These are phyloP conservation scores for Glycine tomentella DNA, from an alignment of 306 rosid species.

Conservation along the genomic window DNA sequence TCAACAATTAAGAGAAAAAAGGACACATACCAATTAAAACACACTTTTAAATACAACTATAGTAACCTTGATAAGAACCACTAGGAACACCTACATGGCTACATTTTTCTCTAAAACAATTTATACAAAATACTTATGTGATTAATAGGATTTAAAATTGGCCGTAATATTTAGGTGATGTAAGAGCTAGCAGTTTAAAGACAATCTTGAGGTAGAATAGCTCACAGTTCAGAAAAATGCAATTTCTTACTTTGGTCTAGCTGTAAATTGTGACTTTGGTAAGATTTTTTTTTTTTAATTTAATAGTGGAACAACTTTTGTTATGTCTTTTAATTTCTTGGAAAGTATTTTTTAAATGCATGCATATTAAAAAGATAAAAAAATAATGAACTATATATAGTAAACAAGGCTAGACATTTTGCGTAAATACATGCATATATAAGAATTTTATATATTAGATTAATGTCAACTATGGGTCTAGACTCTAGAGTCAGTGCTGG, in stretches of 20 bases:
- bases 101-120: background rate
- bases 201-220: background rate
- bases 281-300: background rate
- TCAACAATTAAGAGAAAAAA: constrained; percentile 29
- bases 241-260: background rate
- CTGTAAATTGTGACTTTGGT: background rate
- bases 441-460: no score
- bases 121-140: background rate
- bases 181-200: background rate
- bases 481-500: background rate
- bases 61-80: constrained; percentile 8
- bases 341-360: no score
- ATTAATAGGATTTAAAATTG: background rate
- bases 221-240: background rate
- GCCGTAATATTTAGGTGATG: background rate
- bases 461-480: background rate
- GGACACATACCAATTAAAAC: background rate
- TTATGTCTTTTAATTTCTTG: background rate
- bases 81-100: background rate
- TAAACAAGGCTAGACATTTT: background rate
- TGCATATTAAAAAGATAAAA: no score
- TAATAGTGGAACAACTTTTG: background rate
- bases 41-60: background rate
- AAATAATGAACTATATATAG: background rate
- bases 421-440: background rate